Percentiles rank a stretch among this genome's conserved stretches.
phyloP scores from a whole-genome alignment of 176 grass and related monocot genomes.

The Rhynchospora breviuscula region DNA sequence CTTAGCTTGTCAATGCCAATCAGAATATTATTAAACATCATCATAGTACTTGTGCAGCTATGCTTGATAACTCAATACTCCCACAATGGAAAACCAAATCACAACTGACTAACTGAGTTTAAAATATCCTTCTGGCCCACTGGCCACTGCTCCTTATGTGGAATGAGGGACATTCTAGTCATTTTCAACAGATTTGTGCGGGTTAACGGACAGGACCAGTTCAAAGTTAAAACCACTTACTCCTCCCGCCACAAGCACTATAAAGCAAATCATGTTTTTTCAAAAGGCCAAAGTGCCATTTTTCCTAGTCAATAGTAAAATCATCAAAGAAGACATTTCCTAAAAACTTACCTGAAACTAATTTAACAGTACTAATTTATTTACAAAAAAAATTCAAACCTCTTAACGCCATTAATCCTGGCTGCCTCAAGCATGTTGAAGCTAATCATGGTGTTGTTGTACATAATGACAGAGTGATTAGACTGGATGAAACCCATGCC shows the following conservation, averaged over 20 bases:
- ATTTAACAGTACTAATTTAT: not conserved
- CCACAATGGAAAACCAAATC: not conserved
- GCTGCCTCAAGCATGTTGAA: slow-evolving; percentile 85
- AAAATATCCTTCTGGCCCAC: not conserved
- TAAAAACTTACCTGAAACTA: not conserved
- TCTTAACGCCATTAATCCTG: slow-evolving; percentile 76
- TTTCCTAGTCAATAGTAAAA: not conserved
- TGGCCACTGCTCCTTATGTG: not conserved
- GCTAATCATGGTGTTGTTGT: slow-evolving; percentile 96
- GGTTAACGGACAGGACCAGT: not conserved
- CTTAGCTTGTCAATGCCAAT: not conserved
- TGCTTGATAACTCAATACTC: not conserved
- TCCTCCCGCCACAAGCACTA: not conserved
- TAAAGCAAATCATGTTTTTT: not conserved
- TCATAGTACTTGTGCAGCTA: not conserved
- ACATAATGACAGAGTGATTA: slow-evolving; percentile 83
- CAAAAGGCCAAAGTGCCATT: not conserved
- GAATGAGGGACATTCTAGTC: not conserved
- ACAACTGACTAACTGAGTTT: not conserved
- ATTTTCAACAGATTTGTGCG: not conserved
- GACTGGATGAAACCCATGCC: slow-evolving; percentile 92
- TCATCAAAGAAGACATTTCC: not conserved
- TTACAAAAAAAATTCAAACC: slow-evolving; percentile 32
- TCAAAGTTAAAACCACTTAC: not conserved
- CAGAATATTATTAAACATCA: not conserved